phyloP scores from a whole-genome alignment of 352 stramenopile genomes.

The Stephanocyclus meneghinianus region DNA sequence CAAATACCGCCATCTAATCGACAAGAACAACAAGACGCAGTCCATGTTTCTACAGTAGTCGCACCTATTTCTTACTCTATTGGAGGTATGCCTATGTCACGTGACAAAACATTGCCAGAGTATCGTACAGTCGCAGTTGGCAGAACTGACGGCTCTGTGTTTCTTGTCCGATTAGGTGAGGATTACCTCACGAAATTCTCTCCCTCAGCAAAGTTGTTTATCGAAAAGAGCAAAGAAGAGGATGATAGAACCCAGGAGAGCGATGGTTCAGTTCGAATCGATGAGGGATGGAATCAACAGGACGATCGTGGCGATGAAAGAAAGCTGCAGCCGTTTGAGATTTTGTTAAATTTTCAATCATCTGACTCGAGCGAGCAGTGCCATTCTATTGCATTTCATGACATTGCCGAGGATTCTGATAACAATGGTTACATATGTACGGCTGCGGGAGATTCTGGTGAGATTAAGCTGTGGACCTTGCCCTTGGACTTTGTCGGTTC shows the following conservation, averaged over 20 bases:
- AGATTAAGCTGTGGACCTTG: slow-evolving; percentile 41
- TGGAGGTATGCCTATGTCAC: slow-evolving; percentile 13
- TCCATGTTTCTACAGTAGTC: slow-evolving; percentile 44
- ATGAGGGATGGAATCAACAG: slow-evolving; percentile 1
- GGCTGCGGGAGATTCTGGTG: slow-evolving; percentile 18
- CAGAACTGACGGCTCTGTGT: slow-evolving; percentile 57
- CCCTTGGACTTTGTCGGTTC: not conserved
- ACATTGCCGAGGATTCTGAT: slow-evolving; percentile 27
- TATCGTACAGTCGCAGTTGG: slow-evolving; percentile 44
- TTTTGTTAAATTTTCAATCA: slow-evolving; percentile 43
- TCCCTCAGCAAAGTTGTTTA: slow-evolving; percentile 7
- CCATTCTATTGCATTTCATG: slow-evolving; percentile 41
- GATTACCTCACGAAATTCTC: slow-evolving; percentile 64
- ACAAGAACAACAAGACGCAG: not conserved
- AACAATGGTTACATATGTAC: slow-evolving; percentile 39
- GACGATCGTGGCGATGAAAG: not conserved
- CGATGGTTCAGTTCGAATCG: not conserved
- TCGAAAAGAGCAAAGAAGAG: not conserved
- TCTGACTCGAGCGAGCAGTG: slow-evolving; percentile 34
- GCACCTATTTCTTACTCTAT: slow-evolving; percentile 24
- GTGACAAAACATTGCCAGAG: slow-evolving; percentile 26
- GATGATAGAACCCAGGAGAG: not conserved
- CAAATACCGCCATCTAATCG: not conserved
- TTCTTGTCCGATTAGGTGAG: slow-evolving; percentile 51
- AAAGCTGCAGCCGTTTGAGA: slow-evolving; percentile 39